Evolutionary conservation across 495 filamentous ascomycete genomes (phyloP).

Genomic region (Penicillium bialowiezense): DNA sequence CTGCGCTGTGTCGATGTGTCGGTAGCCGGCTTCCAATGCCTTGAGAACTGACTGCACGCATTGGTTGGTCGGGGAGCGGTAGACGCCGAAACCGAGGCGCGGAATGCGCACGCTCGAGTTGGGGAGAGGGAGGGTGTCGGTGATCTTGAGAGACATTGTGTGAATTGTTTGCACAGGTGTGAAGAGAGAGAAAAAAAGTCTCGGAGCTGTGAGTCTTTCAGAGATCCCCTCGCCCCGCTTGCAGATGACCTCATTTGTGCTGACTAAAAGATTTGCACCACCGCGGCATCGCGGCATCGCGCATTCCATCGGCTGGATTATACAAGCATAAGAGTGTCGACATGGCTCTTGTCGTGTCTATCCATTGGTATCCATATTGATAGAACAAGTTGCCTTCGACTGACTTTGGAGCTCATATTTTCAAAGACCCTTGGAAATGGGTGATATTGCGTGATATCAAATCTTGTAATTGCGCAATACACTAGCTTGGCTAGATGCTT

Average conservation of each 20-base stretch:
- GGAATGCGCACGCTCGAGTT: conserved; percentile 56
- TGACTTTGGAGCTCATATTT: too few relatives aligned
- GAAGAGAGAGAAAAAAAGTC: not conserved
- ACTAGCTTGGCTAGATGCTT: too few relatives aligned
- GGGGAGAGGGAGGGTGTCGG: conserved; percentile 52
- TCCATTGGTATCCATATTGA: too few relatives aligned
- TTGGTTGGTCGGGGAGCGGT: conserved; percentile 48
- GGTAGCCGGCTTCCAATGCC: conserved; percentile 64
- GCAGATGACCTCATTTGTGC: conserved; percentile 7
- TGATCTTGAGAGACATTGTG: conserved; percentile 41
- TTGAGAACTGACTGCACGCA: conserved; percentile 56
- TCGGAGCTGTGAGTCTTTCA: not conserved
- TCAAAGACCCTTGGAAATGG: too few relatives aligned
- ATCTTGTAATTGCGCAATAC: too few relatives aligned
- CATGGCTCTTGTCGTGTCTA: too few relatives aligned
- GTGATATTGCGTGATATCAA: too few relatives aligned
- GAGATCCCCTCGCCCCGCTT: conserved; percentile 18
- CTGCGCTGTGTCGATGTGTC: conserved; percentile 72
- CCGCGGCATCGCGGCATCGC: not conserved
- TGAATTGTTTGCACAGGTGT: not conserved
- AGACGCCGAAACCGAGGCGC: conserved; percentile 73
- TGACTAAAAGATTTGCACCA: not conserved
- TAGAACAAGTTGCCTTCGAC: too few relatives aligned
- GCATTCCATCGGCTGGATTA: not conserved
- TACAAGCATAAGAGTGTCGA: too few relatives aligned